Evolutionary conservation across 1,139 yeast genomes (phyloP).

Genomic region (Diutina ranongensis): DNA sequence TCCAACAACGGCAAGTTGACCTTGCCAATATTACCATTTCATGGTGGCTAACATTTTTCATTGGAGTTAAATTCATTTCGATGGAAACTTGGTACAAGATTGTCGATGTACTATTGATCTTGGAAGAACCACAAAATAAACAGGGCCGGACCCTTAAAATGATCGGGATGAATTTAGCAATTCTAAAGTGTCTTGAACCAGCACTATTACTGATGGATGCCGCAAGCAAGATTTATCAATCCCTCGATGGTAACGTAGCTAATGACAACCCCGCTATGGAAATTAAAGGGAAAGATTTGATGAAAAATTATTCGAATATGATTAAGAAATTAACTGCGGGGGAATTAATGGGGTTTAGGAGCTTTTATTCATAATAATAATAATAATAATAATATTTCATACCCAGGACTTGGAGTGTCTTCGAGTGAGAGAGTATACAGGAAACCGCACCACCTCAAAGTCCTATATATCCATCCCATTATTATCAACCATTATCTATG

Average conservation of each 20-base stretch:
- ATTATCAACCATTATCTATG: slow-evolving; percentile 8
- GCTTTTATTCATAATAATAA: no score
- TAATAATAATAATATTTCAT: no score
- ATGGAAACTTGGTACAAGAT: slow-evolving; percentile 41
- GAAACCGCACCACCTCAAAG: background rate
- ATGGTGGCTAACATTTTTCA: slow-evolving; percentile 49
- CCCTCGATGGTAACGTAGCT: background rate
- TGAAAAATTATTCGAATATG: background rate
- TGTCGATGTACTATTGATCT: slow-evolving; percentile 37
- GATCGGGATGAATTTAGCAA: slow-evolving; percentile 21
- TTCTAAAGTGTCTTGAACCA: slow-evolving; percentile 29
- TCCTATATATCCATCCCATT: no score
- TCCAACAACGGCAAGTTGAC: slow-evolving; percentile 27
- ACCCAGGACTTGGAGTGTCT: no score
- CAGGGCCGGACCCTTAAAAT: slow-evolving; percentile 9
- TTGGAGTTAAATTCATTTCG: slow-evolving; percentile 35
- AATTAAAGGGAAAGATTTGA: background rate
- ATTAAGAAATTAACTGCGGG: background rate
- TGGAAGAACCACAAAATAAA: slow-evolving; percentile 9
- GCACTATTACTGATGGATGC: slow-evolving; percentile 18
- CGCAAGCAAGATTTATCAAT: slow-evolving; percentile 27
- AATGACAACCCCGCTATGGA: background rate
- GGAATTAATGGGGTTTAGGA: background rate
- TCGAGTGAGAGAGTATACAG: background rate
- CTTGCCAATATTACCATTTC: slow-evolving; percentile 42